Evolutionary conservation across 768 basidiomycete genomes (phyloP).

Genomic region (Suillus ampliporus): DNA sequence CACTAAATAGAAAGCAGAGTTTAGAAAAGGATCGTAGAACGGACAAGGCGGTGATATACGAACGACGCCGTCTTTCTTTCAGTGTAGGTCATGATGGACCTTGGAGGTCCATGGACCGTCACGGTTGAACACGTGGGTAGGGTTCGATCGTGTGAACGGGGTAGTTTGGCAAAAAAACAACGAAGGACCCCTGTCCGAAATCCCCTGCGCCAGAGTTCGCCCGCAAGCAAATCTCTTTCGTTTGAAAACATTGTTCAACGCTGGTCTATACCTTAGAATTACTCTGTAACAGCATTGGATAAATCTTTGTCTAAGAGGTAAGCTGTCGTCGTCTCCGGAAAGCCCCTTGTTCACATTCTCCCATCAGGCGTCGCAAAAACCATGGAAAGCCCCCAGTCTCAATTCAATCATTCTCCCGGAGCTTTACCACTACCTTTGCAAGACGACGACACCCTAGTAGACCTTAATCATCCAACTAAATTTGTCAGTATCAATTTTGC

Average conservation of each 20-base stretch:
- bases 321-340: constrained; percentile 3
- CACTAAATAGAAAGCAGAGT: background rate
- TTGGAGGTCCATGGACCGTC: constrained; percentile 7
- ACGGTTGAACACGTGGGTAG: constrained; percentile 11
- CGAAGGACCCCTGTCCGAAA: constrained; percentile 13
- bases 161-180: constrained; percentile 14
- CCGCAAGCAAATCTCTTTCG: background rate
- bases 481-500: constrained; percentile 36
- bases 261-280: constrained; percentile 7
- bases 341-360: constrained; percentile 27
- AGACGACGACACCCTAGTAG: constrained; percentile 32
- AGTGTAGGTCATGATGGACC: background rate
- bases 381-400: constrained; percentile 32
- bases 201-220: constrained; percentile 7
- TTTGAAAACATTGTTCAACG: background rate
- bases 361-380: constrained; percentile 39
- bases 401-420: constrained; percentile 25
- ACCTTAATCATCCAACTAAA: constrained; percentile 31
- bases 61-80: no score
- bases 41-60: no score
- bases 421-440: constrained; percentile 11
- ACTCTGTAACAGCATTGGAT: background rate
- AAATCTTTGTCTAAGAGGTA: constrained; percentile 21
- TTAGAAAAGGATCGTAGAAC: background rate
- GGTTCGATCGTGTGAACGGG: constrained; percentile 11